Evolutionary conservation across 257 asterid genomes (phyloP).

Genomic region (Sherardia arvensis): DNA sequence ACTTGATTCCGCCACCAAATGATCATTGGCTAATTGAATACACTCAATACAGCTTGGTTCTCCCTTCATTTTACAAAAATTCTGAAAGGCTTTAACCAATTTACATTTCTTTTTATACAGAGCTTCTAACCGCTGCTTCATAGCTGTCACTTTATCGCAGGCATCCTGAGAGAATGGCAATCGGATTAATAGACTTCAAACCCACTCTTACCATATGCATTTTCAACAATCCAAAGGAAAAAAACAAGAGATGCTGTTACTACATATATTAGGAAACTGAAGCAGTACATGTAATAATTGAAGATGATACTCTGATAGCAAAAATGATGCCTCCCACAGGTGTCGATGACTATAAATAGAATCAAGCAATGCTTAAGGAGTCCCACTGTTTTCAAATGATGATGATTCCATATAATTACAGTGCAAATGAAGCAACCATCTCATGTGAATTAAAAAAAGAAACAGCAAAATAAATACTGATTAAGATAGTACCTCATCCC

Average conservation of each 20-base stretch:
- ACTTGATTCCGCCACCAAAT: constrained; percentile 40
- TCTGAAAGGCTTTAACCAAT: constrained; percentile 39
- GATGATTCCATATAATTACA: neutral
- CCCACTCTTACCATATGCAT: neutral
- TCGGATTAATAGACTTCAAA: neutral
- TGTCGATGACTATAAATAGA: neutral
- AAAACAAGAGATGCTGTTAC: neutral
- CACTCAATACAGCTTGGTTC: constrained; percentile 42
- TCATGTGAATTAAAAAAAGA: neutral
- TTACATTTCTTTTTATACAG: constrained; percentile 37
- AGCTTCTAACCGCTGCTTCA: constrained; percentile 47
- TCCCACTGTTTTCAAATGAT: neutral
- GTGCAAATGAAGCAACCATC: neutral
- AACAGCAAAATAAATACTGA: neutral
- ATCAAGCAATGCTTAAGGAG: neutral
- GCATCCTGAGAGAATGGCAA: constrained; percentile 25
- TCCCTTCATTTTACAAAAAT: constrained; percentile 44
- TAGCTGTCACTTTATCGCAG: constrained; percentile 34
- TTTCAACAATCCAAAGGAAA: neutral
- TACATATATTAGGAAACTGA: neutral
- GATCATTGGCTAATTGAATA: constrained; percentile 39
- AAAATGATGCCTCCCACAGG: neutral
- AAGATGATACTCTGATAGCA: neutral
- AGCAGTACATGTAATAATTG: neutral
- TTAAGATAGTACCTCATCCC: constrained; percentile 28